These are phyloP conservation scores for Ilex asprella DNA, from an alignment of 257 asterid species.

Conservation along the genomic window DNA sequence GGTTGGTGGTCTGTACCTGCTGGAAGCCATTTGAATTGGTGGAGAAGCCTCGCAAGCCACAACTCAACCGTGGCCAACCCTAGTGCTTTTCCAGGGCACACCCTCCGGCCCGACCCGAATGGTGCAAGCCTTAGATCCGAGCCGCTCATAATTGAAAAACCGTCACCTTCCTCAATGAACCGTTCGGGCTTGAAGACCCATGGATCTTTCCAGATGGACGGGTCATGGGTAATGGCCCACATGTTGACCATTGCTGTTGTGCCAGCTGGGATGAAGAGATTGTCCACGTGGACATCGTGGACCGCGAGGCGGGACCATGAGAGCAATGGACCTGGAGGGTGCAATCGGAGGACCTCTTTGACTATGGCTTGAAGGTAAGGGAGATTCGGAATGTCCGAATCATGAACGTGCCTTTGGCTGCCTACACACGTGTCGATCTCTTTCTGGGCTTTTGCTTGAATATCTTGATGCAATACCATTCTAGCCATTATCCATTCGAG, in stretches of 20 bases:
- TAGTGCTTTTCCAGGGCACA: conserved; percentile 55
- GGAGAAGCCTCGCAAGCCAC: conserved; percentile 56
- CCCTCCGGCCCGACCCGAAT: conserved; percentile 65
- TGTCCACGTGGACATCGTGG: conserved; percentile 44
- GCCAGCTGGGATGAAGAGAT: conserved; percentile 47
- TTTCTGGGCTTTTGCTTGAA: conserved; percentile 38
- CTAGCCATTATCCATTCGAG: conserved; percentile 66
- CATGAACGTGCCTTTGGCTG: conserved; percentile 17
- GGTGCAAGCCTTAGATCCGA: conserved; percentile 79
- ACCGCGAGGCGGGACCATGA: conserved; percentile 68
- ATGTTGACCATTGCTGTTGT: conserved; percentile 72
- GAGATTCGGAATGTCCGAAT: conserved; percentile 29
- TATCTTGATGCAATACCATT: conserved; percentile 49
- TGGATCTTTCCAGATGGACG: conserved; percentile 48
- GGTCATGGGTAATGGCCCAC: conserved; percentile 76
- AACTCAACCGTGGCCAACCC: conserved; percentile 54
- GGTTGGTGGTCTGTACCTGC: conserved; percentile 12
- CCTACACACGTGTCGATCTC: conserved; percentile 36
- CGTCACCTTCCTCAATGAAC: conserved; percentile 27
- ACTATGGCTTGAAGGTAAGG: conserved; percentile 30
- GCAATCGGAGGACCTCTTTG: conserved; percentile 48
- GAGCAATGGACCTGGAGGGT: conserved; percentile 69
- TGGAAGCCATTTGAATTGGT: conserved; percentile 37
- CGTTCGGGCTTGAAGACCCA: conserved; percentile 56
- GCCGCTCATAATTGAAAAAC: conserved; percentile 46